Percentiles rank a stretch among this genome's conserved stretches.
Evolutionary conservation across 2,329 filamentous ascomycete species (phyloP).

Genomic region (Sclerotinia nivalis): DNA sequence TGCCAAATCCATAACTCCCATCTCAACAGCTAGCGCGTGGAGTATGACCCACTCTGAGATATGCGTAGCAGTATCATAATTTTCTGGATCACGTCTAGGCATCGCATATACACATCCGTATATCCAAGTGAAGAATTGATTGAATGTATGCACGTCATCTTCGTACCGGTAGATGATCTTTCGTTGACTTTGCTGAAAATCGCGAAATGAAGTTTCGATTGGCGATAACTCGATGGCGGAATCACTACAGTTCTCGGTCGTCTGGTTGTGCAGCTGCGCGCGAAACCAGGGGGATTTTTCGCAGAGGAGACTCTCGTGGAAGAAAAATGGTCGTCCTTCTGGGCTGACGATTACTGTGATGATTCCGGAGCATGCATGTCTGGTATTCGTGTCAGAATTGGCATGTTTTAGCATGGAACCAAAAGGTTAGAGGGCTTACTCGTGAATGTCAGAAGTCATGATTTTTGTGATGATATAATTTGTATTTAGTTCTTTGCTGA

Average conservation of each 20-base stretch:
- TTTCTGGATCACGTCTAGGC: neutral
- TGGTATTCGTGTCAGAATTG: neutral
- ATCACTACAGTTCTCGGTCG: too few relatives aligned
- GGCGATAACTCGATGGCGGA: neutral
- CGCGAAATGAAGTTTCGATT: neutral
- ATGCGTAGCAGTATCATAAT: neutral
- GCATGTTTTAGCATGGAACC: too few relatives aligned
- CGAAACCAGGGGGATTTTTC: constrained; percentile 14
- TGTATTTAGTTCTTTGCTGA: too few relatives aligned
- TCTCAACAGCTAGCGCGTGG: neutral
- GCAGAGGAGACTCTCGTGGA: constrained; percentile 9
- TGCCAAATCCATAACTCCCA: constrained; percentile 10
- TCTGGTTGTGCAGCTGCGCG: neutral
- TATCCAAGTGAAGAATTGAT: constrained; percentile 15
- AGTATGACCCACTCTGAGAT: constrained; percentile 19
- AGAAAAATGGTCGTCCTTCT: neutral
- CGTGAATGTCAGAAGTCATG: neutral
- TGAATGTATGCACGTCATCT: constrained; percentile 14
- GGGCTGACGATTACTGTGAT: neutral
- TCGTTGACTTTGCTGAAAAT: neutral
- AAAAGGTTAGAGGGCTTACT: neutral
- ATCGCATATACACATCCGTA: neutral
- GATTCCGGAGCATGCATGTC: neutral
- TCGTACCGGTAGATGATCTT: neutral
- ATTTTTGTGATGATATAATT: neutral